Evolutionary conservation across 2,329 filamentous ascomycete genomes (phyloP).

Genomic region (Trichophyton verrucosum): DNA sequence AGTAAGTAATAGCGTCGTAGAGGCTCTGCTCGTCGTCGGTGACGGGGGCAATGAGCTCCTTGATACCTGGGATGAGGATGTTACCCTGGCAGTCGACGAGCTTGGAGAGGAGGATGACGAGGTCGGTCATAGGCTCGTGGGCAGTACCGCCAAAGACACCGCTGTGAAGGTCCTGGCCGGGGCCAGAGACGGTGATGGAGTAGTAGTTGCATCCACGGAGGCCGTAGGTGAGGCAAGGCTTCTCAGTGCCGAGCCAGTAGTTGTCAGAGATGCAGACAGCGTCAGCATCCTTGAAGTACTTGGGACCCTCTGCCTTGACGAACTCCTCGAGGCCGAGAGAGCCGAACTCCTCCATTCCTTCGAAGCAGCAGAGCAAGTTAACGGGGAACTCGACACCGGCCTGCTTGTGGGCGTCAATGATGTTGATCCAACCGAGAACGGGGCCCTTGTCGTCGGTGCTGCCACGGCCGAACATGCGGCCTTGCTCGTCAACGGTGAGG

Average conservation of each 20-base stretch:
- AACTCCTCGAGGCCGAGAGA: constrained; percentile 93
- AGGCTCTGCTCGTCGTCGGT: constrained; percentile 74
- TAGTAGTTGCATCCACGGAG: constrained; percentile 98
- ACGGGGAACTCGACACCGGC: constrained; percentile 89
- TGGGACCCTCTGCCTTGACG: constrained; percentile 79
- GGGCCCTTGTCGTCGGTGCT: constrained; percentile 97
- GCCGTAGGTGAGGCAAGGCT: constrained; percentile 94
- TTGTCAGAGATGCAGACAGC: constrained; percentile 98
- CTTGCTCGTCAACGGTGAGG: constrained; percentile 75
- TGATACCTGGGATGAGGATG: constrained; percentile 87
- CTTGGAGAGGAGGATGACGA: constrained; percentile 67
- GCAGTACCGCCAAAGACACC: constrained; percentile 94
- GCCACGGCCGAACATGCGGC: constrained; percentile 89
- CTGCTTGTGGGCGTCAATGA: constrained; percentile 94
- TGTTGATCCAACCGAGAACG: constrained; percentile 93
- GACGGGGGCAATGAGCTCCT: constrained; percentile 81
- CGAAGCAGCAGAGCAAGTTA: constrained; percentile 98
- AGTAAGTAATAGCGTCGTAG: constrained; percentile 86
- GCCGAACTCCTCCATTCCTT: constrained; percentile 99
- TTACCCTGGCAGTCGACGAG: constrained; percentile 84
- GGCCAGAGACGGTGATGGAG: constrained; percentile 77
- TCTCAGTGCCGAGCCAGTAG: constrained; percentile 99
- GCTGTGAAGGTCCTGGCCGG: constrained; percentile 86
- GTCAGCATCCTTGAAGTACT: constrained; percentile 89
- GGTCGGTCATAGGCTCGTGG: constrained; percentile 96